Percentiles rank a stretch among this genome's conserved stretches.
phyloP scores from a whole-genome alignment of 164 flowering plant genomes.

The Chimonanthus salicifolius region DNA sequence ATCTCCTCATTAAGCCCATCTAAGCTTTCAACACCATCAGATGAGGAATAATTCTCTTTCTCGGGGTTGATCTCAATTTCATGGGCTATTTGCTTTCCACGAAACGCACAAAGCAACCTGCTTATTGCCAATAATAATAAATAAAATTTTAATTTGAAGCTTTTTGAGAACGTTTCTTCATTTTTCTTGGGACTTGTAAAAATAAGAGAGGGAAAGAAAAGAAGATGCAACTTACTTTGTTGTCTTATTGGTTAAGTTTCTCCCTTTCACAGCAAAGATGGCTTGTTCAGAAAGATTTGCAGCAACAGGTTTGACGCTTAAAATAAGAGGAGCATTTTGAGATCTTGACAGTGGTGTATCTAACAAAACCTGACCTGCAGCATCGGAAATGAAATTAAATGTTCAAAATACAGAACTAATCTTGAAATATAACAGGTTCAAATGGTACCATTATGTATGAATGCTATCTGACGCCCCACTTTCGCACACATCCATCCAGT shows the following conservation, averaged over 20 bases:
- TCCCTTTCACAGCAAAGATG: constrained; percentile 49
- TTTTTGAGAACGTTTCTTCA: not conserved
- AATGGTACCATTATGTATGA: constrained; percentile 44
- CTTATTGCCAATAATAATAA: not conserved
- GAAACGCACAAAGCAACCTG: constrained; percentile 67
- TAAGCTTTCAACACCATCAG: constrained; percentile 24
- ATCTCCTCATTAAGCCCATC: constrained; percentile 31
- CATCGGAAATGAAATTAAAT: not conserved
- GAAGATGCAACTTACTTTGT: not conserved
- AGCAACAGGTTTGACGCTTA: constrained; percentile 59
- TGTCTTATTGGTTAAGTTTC: not conserved
- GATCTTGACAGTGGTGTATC: constrained; percentile 5
- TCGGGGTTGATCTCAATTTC: constrained; percentile 28
- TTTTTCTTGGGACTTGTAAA: not conserved
- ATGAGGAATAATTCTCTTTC: not conserved
- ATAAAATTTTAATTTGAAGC: not conserved
- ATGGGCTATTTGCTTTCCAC: constrained; percentile 55
- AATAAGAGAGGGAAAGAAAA: not conserved
- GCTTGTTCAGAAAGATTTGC: constrained; percentile 34
- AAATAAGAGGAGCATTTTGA: constrained; percentile 23
- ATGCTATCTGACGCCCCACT: constrained; percentile 44
- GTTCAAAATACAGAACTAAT: too few relatives aligned
- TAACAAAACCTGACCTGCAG: constrained; percentile 10
- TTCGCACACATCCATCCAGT: constrained; percentile 64
- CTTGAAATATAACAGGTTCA: not conserved